phyloP scores from a whole-genome alignment of 202 grass and related monocot species.

The Schoenoplectus tabernaemontani region DNA sequence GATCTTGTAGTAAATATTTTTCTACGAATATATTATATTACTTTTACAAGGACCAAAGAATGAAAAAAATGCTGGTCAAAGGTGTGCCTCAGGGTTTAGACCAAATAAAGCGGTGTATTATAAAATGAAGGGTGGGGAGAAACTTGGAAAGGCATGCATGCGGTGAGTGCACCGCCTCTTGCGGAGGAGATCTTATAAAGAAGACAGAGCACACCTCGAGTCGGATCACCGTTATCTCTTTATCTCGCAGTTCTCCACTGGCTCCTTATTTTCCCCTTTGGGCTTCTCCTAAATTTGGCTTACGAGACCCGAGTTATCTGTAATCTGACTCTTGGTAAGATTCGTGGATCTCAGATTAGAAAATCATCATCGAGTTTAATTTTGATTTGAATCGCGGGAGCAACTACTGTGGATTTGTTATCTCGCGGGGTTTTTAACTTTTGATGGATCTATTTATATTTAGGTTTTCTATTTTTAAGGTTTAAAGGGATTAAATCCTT shows the following conservation, averaged over 20 bases:
- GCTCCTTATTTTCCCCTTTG: background rate
- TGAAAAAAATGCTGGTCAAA: constrained; percentile 7
- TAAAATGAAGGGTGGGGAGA: background rate
- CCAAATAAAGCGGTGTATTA: constrained; percentile 13
- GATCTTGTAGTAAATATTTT: too few relatives aligned
- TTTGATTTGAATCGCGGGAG: background rate
- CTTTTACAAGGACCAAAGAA: background rate
- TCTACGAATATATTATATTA: background rate
- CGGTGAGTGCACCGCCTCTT: constrained; percentile 12
- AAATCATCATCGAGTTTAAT: background rate
- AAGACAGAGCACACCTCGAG: background rate
- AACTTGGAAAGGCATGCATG: background rate
- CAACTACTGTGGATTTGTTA: too few relatives aligned
- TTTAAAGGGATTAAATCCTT: background rate
- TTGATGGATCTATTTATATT: background rate
- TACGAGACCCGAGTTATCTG: background rate
- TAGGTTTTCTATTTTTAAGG: constrained; percentile 18
- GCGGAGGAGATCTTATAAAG: too few relatives aligned
- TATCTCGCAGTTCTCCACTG: background rate
- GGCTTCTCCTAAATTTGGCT: background rate
- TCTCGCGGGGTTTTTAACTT: background rate
- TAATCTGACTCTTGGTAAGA: constrained; percentile 15
- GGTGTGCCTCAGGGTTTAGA: too few relatives aligned
- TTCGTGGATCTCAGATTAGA: background rate
- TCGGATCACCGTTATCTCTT: background rate